Conservation (phyloP, 2,329 filamentous ascomycete genomes). For the Acrocalymma vagum region DNA sequence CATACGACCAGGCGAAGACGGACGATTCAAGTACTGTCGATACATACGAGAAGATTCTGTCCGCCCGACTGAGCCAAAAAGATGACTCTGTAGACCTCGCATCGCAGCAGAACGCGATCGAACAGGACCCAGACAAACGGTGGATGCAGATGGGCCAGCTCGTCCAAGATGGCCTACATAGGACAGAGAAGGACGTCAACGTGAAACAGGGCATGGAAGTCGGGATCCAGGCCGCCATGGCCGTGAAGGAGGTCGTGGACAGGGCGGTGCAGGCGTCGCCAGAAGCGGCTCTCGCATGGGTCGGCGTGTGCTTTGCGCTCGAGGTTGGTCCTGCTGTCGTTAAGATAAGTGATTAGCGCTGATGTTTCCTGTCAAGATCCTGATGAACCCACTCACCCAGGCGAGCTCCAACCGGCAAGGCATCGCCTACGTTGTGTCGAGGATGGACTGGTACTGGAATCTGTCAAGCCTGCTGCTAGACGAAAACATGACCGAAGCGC, state of each 20-base stretch:
- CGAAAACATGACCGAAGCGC: conserved; percentile 11
- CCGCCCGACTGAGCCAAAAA: conserved; percentile 4
- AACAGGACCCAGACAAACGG: conserved; percentile 8
- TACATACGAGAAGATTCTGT: conserved; percentile 32
- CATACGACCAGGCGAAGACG: too few relatives aligned
- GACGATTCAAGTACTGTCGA: too few relatives aligned
- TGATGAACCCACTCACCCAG: conserved; percentile 36
- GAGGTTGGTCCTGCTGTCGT: conserved; percentile 33
- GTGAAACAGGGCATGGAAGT: conserved; percentile 32
- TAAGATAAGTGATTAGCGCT: conserved; percentile 1
- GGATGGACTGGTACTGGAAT: conserved; percentile 52
- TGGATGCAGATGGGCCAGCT: conserved; percentile 40
- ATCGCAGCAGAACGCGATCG: conserved; percentile 9
- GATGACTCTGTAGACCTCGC: conserved; percentile 5
- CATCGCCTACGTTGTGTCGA: conserved; percentile 45
- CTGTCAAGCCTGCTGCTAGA: conserved; percentile 38
- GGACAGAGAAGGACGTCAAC: conserved; percentile 29
- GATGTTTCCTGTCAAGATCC: conserved; percentile 5
- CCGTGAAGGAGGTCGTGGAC: conserved; percentile 31
- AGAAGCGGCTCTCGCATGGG: conserved; percentile 50
- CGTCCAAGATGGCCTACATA: conserved; percentile 34
- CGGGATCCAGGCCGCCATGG: conserved; percentile 27
- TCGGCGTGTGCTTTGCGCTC: conserved; percentile 44
- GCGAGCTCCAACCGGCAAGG: conserved; percentile 42
- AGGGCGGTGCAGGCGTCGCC: conserved; percentile 37